Evolutionary conservation across 2,329 filamentous ascomycete species (phyloP), one percentile per base, ranked within the genome.

Genomic region (Microcyclospora tardicrescens): DNA sequence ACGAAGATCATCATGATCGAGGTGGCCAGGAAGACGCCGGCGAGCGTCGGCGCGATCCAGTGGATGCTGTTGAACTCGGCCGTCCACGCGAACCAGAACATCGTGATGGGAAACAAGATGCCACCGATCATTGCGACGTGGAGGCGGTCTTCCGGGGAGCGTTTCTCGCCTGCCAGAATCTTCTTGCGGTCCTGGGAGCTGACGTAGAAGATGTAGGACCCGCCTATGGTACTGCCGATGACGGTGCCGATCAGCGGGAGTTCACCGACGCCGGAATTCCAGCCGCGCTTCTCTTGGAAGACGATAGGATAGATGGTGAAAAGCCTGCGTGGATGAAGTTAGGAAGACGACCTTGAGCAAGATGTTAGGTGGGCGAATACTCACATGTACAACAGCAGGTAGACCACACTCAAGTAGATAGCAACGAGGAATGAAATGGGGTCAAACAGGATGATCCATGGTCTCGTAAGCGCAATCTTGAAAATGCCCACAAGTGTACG

Each of bases 361-460:
- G 8, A 24, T 24, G 19, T 24, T 8, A 24, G 19, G 19, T 4
- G 4, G 8, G 19, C 4, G 19, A 24, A 24, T 24, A 24, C 19
- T 24, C 19, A 24, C 71, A 76, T 75, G 53, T 73, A 73, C 8
- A 71, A 57, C 1, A 72, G 57, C 5, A 60, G 64, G 42, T 73
- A 74, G 3, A 73, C 67, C 10, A 74, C 61, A 2, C 65, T 62
- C 49, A 73, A 60, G 47, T 74, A 75, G 24, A 74, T 51, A 11
- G 71, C 70, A 39, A 64, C 63, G 3, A 70, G 55, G 36, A 73
- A 61, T 0, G 67, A 71, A 29, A 74, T 73, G 0, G 69, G 55
- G 43, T 73, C 71, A 43, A 73, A 65, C 3, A 74, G 58, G 33
- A 74, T 68, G 33, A 65, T 58, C 68, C 71, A 74, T 0, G 71